Conservation (phyloP, 116 monocot genomes). For the Posidonia oceanica region DNA sequence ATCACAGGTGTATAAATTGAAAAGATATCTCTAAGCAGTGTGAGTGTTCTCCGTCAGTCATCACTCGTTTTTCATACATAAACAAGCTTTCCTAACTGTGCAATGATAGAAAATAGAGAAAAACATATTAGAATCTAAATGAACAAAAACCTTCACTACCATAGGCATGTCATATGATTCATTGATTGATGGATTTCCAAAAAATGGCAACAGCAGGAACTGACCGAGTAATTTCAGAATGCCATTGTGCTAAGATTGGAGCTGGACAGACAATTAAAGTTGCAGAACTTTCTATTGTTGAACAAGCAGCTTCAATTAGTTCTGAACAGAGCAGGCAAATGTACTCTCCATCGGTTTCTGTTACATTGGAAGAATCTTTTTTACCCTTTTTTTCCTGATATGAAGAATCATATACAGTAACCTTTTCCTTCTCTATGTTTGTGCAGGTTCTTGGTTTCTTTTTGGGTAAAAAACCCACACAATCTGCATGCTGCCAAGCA, state of each 20-base stretch:
- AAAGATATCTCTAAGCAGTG: no score
- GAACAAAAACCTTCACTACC: no score
- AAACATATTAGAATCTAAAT: no score
- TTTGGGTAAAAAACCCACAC: constrained; percentile 71
- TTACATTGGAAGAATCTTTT: constrained; percentile 19
- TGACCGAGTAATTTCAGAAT: constrained; percentile 90
- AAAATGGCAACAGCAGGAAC: constrained; percentile 3
- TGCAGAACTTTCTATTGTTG: constrained; percentile 41
- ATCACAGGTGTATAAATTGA: no score
- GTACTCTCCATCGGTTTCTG: constrained; percentile 44
- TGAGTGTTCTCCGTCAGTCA: no score
- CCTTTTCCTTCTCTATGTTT: neutral
- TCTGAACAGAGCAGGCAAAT: constrained; percentile 68
- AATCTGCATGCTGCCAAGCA: constrained; percentile 98
- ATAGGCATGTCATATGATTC: no score
- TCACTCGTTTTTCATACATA: no score
- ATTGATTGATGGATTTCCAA: neutral
- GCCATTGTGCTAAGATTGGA: constrained; percentile 88
- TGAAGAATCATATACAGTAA: constrained; percentile 7
- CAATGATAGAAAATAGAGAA: no score
- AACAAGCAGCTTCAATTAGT: constrained; percentile 59
- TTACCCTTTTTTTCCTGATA: constrained; percentile 10
- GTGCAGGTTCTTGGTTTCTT: constrained; percentile 17
- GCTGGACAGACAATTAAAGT: constrained; percentile 92
- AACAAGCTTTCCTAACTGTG: no score